Conservation (phyloP, 139 green algal species). For the Edaphochlamys debaryana region DNA sequence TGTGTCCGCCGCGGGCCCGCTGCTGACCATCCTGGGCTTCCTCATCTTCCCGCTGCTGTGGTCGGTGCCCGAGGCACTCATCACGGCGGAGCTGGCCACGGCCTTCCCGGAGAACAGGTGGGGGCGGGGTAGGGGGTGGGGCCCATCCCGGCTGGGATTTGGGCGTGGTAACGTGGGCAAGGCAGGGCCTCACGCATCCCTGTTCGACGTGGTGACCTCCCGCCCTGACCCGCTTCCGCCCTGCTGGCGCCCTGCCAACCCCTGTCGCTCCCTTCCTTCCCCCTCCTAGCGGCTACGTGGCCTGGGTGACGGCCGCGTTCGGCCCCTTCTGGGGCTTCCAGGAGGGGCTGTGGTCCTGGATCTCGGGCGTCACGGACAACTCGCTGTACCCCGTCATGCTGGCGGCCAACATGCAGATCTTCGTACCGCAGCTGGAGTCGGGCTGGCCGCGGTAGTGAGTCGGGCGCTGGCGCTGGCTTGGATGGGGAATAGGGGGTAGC, state of each 20-base stretch:
- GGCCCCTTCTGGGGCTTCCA: conserved; percentile 97
- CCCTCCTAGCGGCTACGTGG: conserved; percentile 83
- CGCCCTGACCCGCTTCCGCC: too few species aligned
- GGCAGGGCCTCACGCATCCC: too few species aligned
- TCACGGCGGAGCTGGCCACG: conserved; percentile 93
- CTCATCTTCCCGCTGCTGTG: conserved; percentile 87
- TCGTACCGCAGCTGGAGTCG: conserved; percentile 65
- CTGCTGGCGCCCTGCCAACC: too few species aligned
- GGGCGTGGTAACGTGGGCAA: too few species aligned
- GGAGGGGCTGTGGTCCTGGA: conserved; percentile 93
- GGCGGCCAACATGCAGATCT: conserved; percentile 86
- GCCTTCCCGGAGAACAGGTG: conserved; percentile 94
- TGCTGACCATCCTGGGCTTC: conserved; percentile 88
- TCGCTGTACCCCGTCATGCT: conserved; percentile 97
- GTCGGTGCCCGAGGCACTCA: conserved; percentile 92
- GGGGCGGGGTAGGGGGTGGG: not conserved
- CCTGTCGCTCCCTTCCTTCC: too few species aligned
- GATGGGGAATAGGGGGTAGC: too few species aligned
- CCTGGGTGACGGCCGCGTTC: conserved; percentile 97
- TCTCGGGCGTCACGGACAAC: conserved; percentile 95
- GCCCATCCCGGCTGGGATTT: not conserved
- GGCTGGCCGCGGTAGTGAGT: conserved; percentile 53
- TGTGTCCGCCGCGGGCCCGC: conserved; percentile 79
- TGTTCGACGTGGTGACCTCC: too few species aligned
- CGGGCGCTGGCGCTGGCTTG: too few species aligned